Evolutionary conservation across 768 basidiomycete species (phyloP).

Genomic region (Phlegmacium glaucopus): DNA sequence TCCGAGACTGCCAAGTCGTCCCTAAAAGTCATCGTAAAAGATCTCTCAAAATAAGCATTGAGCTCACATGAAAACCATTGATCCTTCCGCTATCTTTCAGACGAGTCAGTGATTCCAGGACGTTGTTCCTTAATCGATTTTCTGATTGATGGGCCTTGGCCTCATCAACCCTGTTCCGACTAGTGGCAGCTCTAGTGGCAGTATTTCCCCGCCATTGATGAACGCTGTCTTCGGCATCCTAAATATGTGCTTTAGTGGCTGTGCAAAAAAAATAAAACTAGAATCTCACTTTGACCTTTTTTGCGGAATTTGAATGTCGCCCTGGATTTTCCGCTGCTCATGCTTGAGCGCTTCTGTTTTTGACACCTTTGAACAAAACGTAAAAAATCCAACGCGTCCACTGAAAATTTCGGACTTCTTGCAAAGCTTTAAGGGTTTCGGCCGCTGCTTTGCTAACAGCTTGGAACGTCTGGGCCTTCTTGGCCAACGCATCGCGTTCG

Average conservation of each 20-base stretch:
- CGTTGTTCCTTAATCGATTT: slow-evolving; percentile 79
- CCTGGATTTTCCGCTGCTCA: slow-evolving; percentile 40
- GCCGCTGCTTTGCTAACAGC: slow-evolving; percentile 38
- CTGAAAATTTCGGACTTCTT: slow-evolving; percentile 14
- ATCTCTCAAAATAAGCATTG: not conserved
- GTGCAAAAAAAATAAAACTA: not conserved
- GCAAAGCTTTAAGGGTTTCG: slow-evolving; percentile 32
- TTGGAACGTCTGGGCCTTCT: slow-evolving; percentile 63
- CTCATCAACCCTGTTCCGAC: slow-evolving; percentile 80
- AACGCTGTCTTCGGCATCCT: slow-evolving; percentile 38
- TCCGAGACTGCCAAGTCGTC: slow-evolving; percentile 90
- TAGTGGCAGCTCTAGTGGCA: slow-evolving; percentile 52
- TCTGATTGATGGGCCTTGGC: slow-evolving; percentile 86
- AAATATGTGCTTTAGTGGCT: slow-evolving; percentile 2
- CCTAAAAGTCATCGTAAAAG: slow-evolving; percentile 43
- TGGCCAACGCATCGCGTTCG: slow-evolving; percentile 76
- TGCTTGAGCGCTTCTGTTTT: slow-evolving; percentile 45
- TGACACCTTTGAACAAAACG: slow-evolving; percentile 28
- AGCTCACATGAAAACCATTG: slow-evolving; percentile 85
- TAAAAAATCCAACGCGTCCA: not conserved
- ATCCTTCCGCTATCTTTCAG: slow-evolving; percentile 79
- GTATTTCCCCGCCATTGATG: slow-evolving; percentile 47
- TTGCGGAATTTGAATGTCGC: slow-evolving; percentile 42
- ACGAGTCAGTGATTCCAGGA: slow-evolving; percentile 77
- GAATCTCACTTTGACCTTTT: slow-evolving; percentile 52